Evolutionary conservation across 768 basidiomycete species (phyloP), one percentile per base, ranked within the genome.

Genomic region (Imleria badia): DNA sequence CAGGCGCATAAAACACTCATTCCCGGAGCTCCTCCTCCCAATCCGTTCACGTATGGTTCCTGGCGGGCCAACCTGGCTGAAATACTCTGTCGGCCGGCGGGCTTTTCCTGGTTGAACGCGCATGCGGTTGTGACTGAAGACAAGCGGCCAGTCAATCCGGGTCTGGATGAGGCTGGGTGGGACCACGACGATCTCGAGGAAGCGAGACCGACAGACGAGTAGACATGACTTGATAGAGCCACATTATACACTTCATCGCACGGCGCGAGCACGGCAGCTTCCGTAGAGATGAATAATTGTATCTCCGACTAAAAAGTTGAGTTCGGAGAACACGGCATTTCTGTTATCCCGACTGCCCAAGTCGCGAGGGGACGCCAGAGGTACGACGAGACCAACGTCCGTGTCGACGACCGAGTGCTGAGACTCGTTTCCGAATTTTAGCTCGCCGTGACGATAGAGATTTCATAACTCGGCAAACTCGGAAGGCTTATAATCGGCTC

Each of bases 11-110:
- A 84, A 60, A 76, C 79, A 29, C 73, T 94, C 44, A 75, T 81
- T 29, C 79, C 84, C 22, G 85, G 82, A 4, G 75, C 82, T 2
- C 69, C 85, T 4, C 89, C 90, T 29, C 78, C 87, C 2, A 98
- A 96, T 65, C 92, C 94, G 20, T 98, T 95, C 72, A 86, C 89
- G 40, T 88, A 90, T 66, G 85, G 87, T 36, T 85, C 73, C 39
- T 89, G 86, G 83, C 75, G 82, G 59, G 74, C 81, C 53, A 98
- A 98, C 71, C 64, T 93, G 45, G 70, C 81, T 29, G 84, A 87
- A 51, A 80, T 92, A 39, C 72, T 96, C 41, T 95, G 93, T 72
- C 76, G 94, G 35, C 91, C 94, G 1, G 75, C 79, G 31, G 89
- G 90, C 17, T 86, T 79, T 62, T 88, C 90, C 41, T 97, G 91